phyloP scores from a whole-genome alignment of 306 rosid genomes.

The Citrullus colocynthis region DNA sequence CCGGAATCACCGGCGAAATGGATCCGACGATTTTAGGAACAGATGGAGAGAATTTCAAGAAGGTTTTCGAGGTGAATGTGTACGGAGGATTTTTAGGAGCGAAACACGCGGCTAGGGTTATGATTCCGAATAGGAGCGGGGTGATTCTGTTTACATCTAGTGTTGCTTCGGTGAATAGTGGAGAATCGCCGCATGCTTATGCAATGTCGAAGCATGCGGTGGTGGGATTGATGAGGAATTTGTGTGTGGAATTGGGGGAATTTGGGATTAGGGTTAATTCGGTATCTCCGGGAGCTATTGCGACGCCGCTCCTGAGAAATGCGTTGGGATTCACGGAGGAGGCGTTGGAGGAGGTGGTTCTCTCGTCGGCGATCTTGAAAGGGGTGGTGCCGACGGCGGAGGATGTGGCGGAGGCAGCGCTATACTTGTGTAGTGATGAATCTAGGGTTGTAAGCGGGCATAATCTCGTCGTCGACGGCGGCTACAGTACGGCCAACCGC shows the following conservation, averaged over 20 bases:
- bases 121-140: constrained; percentile 42
- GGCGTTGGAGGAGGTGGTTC: constrained; percentile 12
- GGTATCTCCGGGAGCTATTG: constrained; percentile 34
- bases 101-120: constrained; percentile 48
- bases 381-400: constrained; percentile 16
- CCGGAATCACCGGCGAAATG: constrained; percentile 29
- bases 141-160: constrained; percentile 53
- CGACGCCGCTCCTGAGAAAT: constrained; percentile 33
- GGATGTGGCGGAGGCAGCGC: constrained; percentile 30
- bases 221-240: constrained; percentile 50
- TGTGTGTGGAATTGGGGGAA: constrained; percentile 47
- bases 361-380: constrained; percentile 18
- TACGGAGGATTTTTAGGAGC: constrained; percentile 57
- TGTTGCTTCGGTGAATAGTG: constrained; percentile 21
- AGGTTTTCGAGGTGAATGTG: constrained; percentile 44
- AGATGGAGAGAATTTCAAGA: constrained; percentile 24
- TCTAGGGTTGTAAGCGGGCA: constrained; percentile 9
- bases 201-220: constrained; percentile 49
- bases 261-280: constrained; percentile 59
- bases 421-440: constrained; percentile 24
- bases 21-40: constrained; percentile 9
- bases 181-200: constrained; percentile 37
- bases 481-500: constrained; percentile 8
- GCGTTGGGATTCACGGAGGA: constrained; percentile 15
- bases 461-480: constrained; percentile 6